These are phyloP conservation scores for Raffaelea deltoideospora DNA, from an alignment of 2,329 filamentous ascomycete species.

Conservation along the genomic window DNA sequence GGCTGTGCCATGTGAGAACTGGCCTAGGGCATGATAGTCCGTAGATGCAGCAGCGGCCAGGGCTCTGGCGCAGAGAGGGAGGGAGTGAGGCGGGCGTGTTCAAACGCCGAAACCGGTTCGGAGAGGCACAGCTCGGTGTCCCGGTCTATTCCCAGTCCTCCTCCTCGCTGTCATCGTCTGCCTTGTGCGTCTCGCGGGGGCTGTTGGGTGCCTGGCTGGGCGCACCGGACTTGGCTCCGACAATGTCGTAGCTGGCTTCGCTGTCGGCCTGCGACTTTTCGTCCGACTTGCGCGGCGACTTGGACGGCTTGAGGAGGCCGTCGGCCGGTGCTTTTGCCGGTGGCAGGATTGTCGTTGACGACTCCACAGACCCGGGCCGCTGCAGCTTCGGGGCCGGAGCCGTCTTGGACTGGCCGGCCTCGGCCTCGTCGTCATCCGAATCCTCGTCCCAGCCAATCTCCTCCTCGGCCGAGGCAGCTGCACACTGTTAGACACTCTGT, in stretches of 20 bases:
- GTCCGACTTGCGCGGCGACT: conserved; percentile 59
- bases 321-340: conserved; percentile 11
- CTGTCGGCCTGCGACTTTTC: conserved; percentile 84
- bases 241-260: conserved; percentile 90
- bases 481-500: conserved; percentile 18
- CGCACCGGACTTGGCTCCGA: conserved; percentile 60
- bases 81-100: conserved; percentile 7
- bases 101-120: no score
- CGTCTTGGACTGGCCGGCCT: not conserved
- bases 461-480: conserved; percentile 55
- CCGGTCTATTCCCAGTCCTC: conserved; percentile 57
- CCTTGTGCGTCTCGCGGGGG: conserved; percentile 40
- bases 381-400: conserved; percentile 6
- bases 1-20: no score
- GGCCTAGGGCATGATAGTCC: no score
- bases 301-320: conserved; percentile 38
- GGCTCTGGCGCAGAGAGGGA: conserved; percentile 7
- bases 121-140: no score
- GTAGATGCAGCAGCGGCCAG: no score
- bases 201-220: conserved; percentile 63
- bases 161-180: conserved; percentile 47
- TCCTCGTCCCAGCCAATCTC: conserved; percentile 56
- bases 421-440: conserved; percentile 19
- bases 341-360: conserved; percentile 46
- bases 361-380: conserved; percentile 34